Percentiles rank a stretch among this genome's conserved stretches.
phyloP scores from a whole-genome alignment of 768 basidiomycete species.

The Hemileccinum rubropunctum region DNA sequence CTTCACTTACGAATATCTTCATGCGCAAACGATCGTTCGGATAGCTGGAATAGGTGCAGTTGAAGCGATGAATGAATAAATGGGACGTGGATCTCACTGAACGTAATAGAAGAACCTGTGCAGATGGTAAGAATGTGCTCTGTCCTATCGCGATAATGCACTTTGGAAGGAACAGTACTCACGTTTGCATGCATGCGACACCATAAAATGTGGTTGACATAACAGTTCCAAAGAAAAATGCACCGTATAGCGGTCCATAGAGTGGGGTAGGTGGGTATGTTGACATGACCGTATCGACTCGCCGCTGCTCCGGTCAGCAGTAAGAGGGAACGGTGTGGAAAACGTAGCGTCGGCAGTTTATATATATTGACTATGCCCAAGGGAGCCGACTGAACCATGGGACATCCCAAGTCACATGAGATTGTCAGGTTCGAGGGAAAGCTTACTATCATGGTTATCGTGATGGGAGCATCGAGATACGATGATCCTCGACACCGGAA shows the following conservation, averaged over 20 bases:
- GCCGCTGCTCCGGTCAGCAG: no score
- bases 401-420: neutral
- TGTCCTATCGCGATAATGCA: neutral
- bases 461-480: neutral
- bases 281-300: neutral
- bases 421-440: neutral
- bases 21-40: neutral
- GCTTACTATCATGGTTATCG: neutral
- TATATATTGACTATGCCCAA: neutral
- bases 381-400: neutral
- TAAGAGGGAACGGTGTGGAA: neutral
- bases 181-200: neutral
- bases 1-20: neutral
- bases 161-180: neutral
- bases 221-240: neutral
- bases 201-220: neutral
- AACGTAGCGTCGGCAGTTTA: no score
- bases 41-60: neutral
- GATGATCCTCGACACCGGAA: neutral
- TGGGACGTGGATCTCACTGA: neutral
- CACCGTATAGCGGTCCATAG: neutral
- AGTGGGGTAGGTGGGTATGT: neutral
- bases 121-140: no score
- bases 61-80: neutral
- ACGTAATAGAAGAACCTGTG: neutral